Percentiles rank a stretch among this genome's conserved stretches.
Conservation (phyloP, 2,329 filamentous ascomycete genomes). For the Pseudonectria foliicola region DNA sequence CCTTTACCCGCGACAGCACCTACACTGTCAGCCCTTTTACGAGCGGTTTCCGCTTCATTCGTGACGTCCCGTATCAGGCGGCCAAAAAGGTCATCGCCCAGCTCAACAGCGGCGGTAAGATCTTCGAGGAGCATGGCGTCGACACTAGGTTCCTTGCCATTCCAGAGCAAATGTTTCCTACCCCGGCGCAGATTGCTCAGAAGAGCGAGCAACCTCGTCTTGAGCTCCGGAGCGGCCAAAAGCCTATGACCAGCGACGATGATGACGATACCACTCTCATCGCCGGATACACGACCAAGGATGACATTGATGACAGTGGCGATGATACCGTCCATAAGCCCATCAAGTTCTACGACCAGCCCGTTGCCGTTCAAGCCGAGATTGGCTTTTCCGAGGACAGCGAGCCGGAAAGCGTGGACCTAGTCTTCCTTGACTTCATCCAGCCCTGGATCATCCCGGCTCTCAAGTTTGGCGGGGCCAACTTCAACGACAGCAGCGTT, state of each 20-base stretch:
- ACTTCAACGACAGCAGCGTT: constrained; percentile 42
- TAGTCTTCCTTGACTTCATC: constrained; percentile 90
- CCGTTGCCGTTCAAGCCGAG: constrained; percentile 73
- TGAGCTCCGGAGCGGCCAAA: constrained; percentile 23
- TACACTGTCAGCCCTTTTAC: constrained; percentile 85
- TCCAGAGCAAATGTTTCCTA: constrained; percentile 36
- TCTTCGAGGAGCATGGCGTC: constrained; percentile 32
- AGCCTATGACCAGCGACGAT: constrained; percentile 24
- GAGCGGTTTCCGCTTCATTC: constrained; percentile 68
- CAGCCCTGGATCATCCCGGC: constrained; percentile 74
- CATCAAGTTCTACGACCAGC: constrained; percentile 68
- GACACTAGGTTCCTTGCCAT: constrained; percentile 41
- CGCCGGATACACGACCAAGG: constrained; percentile 78
- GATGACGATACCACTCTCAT: constrained; percentile 38
- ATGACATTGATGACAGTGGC: constrained; percentile 75
- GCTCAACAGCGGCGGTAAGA: constrained; percentile 48
- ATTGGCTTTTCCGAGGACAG: constrained; percentile 52
- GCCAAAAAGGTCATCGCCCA: constrained; percentile 62
- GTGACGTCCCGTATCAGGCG: constrained; percentile 70
- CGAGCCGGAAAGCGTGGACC: constrained; percentile 67
- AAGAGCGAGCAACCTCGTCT: constrained; percentile 20
- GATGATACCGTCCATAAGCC: constrained; percentile 81
- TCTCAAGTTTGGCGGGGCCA: constrained; percentile 52
- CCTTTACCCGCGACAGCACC: constrained; percentile 81
- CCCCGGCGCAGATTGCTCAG: constrained; percentile 6